A percentile compares a stretch with the other conserved stretches of the same genome.
These are phyloP conservation scores for Albugo candida DNA, from an alignment of 352 stramenopile species.

Conservation along the genomic window DNA sequence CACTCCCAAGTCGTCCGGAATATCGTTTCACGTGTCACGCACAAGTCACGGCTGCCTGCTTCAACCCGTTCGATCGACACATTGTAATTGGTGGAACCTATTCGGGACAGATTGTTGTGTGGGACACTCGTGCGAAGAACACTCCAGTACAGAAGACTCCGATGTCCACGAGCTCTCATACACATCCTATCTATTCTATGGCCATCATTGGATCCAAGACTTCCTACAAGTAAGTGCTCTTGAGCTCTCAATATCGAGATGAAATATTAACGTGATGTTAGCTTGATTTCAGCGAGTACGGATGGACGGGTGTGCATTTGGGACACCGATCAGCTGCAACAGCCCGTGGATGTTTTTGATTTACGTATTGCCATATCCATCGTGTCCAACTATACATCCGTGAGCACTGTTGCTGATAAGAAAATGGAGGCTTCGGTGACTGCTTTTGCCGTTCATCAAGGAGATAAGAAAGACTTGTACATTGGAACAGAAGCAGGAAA, in stretches of 20 bases:
- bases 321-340: constrained; percentile 69
- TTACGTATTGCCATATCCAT: constrained; percentile 62
- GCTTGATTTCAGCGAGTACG: constrained; percentile 68
- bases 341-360: constrained; percentile 68
- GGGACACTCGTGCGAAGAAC: constrained; percentile 67
- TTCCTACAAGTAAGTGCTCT: constrained; percentile 41
- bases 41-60: constrained; percentile 69
- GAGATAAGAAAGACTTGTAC: constrained; percentile 68
- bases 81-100: constrained; percentile 74
- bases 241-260: not conserved
- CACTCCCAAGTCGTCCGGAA: constrained; percentile 52
- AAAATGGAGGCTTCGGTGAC: constrained; percentile 76
- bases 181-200: constrained; percentile 78
- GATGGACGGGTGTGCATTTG: constrained; percentile 73
- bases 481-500: constrained; percentile 71
- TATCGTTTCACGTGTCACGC: constrained; percentile 79
- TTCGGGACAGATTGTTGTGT: constrained; percentile 71
- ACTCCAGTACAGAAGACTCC: constrained; percentile 70
- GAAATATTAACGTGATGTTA: constrained; percentile 9
- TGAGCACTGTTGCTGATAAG: constrained; percentile 39
- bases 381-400: constrained; percentile 46
- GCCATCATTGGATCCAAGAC: constrained; percentile 61
- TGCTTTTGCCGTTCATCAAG: constrained; percentile 58
- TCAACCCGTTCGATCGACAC: constrained; percentile 75
- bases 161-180: constrained; percentile 61